Conservation (phyloP, 257 asterid genomes). For the Penstemon barbatus region DNA sequence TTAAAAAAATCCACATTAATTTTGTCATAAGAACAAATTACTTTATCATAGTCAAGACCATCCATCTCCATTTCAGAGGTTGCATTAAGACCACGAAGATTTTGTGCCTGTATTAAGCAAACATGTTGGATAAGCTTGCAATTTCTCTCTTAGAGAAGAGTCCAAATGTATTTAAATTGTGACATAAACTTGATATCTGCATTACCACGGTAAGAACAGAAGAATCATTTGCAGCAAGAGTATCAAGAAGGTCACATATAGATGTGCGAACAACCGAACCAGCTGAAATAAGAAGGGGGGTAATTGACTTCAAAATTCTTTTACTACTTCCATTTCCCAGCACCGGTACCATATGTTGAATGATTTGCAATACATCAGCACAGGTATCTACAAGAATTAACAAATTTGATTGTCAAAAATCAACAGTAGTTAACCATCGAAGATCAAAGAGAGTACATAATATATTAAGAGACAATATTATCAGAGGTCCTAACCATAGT, state of each 20-base stretch:
- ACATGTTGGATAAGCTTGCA: conserved; percentile 22
- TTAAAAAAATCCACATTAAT: conserved; percentile 54
- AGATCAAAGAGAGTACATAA: conserved; percentile 12
- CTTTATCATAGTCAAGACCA: conserved; percentile 77
- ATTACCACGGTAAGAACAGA: conserved; percentile 62
- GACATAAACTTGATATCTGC: conserved; percentile 7
- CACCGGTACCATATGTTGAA: conserved; percentile 50
- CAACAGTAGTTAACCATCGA: not conserved
- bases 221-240: conserved; percentile 67
- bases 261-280: conserved; percentile 56
- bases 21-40: conserved; percentile 70
- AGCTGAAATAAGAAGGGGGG: conserved; percentile 71
- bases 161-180: not conserved
- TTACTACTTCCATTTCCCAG: conserved; percentile 54
- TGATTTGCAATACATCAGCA: conserved; percentile 51
- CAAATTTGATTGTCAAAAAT: conserved; percentile 17
- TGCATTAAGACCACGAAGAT: conserved; percentile 76
- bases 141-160: not conserved
- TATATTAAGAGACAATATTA: conserved; percentile 2
- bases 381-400: conserved; percentile 55
- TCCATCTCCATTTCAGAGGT: conserved; percentile 63
- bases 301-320: conserved; percentile 54
- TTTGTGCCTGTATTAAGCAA: conserved; percentile 60
- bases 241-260: conserved; percentile 79
- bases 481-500: conserved; percentile 57